Percentiles rank a stretch among this genome's conserved stretches.
Evolutionary conservation across 2,329 filamentous ascomycete genomes (phyloP).

Genomic region (Pseudohalonectria lignicola): DNA sequence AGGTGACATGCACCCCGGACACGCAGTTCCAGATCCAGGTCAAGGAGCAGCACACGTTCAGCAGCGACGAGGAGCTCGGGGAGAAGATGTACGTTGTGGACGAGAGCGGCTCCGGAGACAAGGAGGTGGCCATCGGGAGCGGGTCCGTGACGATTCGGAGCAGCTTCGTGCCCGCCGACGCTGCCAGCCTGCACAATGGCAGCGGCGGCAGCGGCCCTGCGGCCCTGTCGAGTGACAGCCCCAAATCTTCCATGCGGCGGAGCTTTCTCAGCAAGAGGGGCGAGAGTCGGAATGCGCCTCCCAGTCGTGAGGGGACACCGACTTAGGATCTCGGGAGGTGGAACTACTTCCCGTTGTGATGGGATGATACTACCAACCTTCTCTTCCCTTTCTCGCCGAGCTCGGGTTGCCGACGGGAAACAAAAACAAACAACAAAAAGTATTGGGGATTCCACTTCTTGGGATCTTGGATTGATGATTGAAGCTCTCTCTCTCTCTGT

Average conservation of each 20-base stretch:
- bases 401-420: too few relatives aligned
- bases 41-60: constrained; percentile 76
- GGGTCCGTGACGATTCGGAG: constrained; percentile 66
- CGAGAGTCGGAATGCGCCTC: constrained; percentile 21
- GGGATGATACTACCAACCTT: too few relatives aligned
- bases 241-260: constrained; percentile 31
- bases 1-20: constrained; percentile 66
- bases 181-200: constrained; percentile 31
- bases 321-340: too few relatives aligned
- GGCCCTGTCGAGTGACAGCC: neutral
- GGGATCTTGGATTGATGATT: too few relatives aligned
- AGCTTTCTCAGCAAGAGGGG: constrained; percentile 43
- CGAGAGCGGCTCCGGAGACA: constrained; percentile 60
- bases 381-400: neutral
- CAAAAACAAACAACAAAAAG: too few relatives aligned
- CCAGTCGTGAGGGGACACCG: constrained; percentile 33
- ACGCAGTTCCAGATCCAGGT: constrained; percentile 78
- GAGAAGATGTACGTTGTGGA: constrained; percentile 88
- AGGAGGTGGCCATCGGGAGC: constrained; percentile 61
- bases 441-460: too few relatives aligned
- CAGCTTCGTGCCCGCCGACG: constrained; percentile 49
- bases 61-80: constrained; percentile 72
- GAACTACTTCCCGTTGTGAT: too few relatives aligned
- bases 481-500: neutral
- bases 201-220: neutral